Conservation (phyloP, 768 basidiomycete genomes). For the Suillus weaverae region DNA sequence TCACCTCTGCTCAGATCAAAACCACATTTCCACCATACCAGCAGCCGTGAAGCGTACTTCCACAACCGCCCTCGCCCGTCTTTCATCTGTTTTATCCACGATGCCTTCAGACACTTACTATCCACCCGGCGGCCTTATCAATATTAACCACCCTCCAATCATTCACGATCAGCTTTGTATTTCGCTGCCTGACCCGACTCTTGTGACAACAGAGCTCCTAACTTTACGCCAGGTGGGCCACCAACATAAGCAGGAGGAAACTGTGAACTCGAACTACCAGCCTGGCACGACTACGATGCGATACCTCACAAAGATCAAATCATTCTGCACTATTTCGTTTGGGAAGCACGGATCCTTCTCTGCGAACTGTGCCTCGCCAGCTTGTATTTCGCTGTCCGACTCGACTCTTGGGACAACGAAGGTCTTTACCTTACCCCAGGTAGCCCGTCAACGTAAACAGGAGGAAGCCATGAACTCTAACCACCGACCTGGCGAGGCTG, state of each 20-base stretch:
- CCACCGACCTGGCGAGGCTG: background rate
- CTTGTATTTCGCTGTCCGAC: background rate
- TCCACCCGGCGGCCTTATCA: slow-evolving; percentile 13
- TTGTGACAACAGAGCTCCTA: slow-evolving; percentile 20
- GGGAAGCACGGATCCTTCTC: background rate
- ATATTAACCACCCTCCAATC: slow-evolving; percentile 12
- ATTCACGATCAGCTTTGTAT: slow-evolving; percentile 18
- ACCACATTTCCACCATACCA: background rate
- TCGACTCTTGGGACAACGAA: slow-evolving; percentile 24
- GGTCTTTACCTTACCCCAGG: slow-evolving; percentile 8
- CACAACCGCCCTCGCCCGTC: background rate
- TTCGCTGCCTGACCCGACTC: slow-evolving; percentile 25
- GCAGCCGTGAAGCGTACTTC: background rate
- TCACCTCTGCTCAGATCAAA: background rate
- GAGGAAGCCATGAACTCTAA: background rate
- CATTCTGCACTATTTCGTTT: background rate
- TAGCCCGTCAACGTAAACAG: slow-evolving; percentile 2
- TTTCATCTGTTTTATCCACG: background rate
- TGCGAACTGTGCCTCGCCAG: background rate
- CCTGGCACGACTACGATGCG: background rate
- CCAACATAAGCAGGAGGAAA: slow-evolving; percentile 1
- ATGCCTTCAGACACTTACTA: slow-evolving; percentile 13
- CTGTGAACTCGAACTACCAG: background rate
- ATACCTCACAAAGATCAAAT: background rate
- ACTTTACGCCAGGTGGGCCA: slow-evolving; percentile 1